These are phyloP conservation scores for Neurospora discreta DNA, from an alignment of 495 filamentous ascomycete genomes.

Conservation along the genomic window DNA sequence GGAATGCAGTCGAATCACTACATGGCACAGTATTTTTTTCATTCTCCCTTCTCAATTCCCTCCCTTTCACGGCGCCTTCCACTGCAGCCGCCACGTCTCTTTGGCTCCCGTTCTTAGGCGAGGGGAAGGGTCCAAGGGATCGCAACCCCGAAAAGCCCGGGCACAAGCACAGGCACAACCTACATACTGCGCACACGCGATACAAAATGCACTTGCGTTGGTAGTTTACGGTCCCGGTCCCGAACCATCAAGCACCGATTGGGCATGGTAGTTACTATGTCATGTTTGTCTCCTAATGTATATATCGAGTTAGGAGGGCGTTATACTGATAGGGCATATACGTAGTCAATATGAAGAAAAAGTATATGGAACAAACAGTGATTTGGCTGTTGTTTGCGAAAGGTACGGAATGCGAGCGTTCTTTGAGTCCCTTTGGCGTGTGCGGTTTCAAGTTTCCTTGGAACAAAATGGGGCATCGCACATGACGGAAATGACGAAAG, in stretches of 20 bases:
- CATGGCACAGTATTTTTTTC: background rate
- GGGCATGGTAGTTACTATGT: background rate
- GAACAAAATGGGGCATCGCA: constrained; percentile 3
- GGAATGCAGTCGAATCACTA: background rate
- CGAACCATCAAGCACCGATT: background rate
- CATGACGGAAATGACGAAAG: constrained; percentile 6
- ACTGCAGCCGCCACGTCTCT: background rate
- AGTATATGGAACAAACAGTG: background rate
- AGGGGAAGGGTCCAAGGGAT: background rate
- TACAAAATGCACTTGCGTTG: background rate
- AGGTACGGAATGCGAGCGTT: background rate
- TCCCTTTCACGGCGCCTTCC: background rate
- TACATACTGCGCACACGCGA: background rate
- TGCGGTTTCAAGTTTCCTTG: constrained; percentile 4
- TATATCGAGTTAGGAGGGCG: background rate
- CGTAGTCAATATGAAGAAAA: background rate
- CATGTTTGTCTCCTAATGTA: background rate
- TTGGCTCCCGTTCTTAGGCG: background rate
- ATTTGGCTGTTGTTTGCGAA: background rate
- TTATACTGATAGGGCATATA: background rate
- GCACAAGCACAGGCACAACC: background rate
- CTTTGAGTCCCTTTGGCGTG: background rate
- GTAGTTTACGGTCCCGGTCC: background rate
- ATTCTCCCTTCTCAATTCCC: background rate
- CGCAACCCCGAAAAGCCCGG: background rate